Base-by-base conservation (phyloP, 345 rosid genomes). In the Pugionium dolabratum region DNA sequence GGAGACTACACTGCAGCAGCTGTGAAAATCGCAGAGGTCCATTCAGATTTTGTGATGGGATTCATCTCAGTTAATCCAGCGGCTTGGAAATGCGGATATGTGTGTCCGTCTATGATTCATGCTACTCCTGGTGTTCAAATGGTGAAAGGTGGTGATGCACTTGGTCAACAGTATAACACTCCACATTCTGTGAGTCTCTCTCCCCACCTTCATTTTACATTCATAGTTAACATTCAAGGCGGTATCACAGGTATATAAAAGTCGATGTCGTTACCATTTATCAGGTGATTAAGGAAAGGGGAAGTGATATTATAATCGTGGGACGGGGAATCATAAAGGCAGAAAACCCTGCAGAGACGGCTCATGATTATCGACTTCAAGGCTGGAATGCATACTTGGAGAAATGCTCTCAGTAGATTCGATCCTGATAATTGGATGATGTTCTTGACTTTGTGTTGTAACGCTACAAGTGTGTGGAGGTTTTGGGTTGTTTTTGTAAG, bases 261-360 rank as follows among this genome's bases (percentile, higher is more conserved):
- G 2, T 1, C 4, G 7, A 18, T 18, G 18, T 51, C 46, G 31
- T 49, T 58, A 6, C 18, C 18, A 18, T 18, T 18, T 18, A 18
- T 18, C 73, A 80, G 99, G 99, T 88, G 48, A 86, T 94, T 47
- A 70, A 69, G 35, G 96, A 90, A 71, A 78, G 97, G 64, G 97
- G 95, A 31, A 94, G 97, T 26, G 99, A 94, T 74, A 88, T 94
- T 18, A 88, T 94, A 54, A 94, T 94, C 4, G 96, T 94, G 7
- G 99, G 99, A n/a, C 85, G 97, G 3, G 97, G 99, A 73, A 94
- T 90, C 72, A 88, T 88, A 40, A 94, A 83, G 83, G 99, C 97
- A 1, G 75, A 80, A 25, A 73, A 90, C 39, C 95, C 99, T 55
- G 84, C 81, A 5, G 85, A 83, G 61, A 83, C 79, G 54, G 96